A percentile compares a stretch with the other conserved stretches of the same genome.
Conservation (phyloP, 2,329 filamentous ascomycete species). For the Sporothrix curviconia region DNA sequence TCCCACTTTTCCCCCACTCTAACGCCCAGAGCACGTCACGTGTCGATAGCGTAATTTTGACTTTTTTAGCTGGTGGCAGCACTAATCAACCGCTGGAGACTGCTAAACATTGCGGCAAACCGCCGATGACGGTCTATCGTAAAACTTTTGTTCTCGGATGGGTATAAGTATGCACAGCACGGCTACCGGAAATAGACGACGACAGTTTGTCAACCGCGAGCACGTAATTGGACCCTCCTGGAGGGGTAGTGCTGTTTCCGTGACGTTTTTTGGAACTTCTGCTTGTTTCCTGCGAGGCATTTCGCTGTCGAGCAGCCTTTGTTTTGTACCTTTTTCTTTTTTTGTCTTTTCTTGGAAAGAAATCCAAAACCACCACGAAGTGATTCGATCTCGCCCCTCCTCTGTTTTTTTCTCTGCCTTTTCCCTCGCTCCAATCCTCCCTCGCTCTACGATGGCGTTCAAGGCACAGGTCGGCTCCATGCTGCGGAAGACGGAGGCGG, state of each 20-base stretch:
- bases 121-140: no score
- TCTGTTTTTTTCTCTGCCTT: background rate
- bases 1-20: background rate
- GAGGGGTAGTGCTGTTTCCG: background rate
- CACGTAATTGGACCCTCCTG: conserved; percentile 2
- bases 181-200: background rate
- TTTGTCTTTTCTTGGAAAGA: background rate
- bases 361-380: background rate
- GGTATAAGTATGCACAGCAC: background rate
- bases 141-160: background rate
- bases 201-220: background rate
- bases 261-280: background rate
- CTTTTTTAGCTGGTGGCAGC: no score
- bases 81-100: no score
- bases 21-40: background rate
- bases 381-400: background rate
- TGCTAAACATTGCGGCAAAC: no score
- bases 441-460: conserved; percentile 14
- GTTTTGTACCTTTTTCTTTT: background rate
- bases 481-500: conserved; percentile 10
- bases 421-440: no score
- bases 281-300: background rate
- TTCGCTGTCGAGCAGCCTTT: background rate
- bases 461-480: conserved; percentile 11
- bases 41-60: conserved; percentile 1